These are phyloP conservation scores for Eucalyptus fibrosa DNA, from an alignment of 345 rosid species.

Conservation along the genomic window DNA sequence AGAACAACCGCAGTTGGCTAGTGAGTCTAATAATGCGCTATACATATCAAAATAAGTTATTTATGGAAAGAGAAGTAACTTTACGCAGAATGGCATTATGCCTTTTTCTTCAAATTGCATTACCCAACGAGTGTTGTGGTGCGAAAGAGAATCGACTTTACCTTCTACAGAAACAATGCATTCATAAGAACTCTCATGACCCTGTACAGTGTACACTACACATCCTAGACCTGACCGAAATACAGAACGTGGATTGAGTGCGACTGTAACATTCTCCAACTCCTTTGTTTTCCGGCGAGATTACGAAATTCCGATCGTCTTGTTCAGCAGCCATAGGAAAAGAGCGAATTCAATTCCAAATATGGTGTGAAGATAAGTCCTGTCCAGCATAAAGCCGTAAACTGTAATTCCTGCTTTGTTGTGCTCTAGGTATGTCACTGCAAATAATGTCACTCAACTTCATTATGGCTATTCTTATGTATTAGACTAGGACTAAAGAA, in stretches of 20 bases:
- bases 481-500: neutral
- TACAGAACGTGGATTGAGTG: neutral
- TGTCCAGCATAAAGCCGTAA: constrained; percentile 72
- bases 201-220: neutral
- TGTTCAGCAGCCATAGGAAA: constrained; percentile 85
- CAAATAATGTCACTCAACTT: neutral
- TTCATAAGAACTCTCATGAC: neutral
- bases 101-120: neutral
- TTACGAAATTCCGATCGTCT: constrained; percentile 46
- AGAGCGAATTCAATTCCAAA: constrained; percentile 74
- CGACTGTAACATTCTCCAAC: neutral
- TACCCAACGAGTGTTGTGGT: neutral
- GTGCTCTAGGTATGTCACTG: constrained; percentile 80
- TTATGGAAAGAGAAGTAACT: neutral
- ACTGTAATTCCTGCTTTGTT: constrained; percentile 85
- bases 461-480: neutral
- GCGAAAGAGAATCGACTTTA: neutral
- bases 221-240: neutral
- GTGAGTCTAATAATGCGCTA: neutral
- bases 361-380: constrained; percentile 77
- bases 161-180: neutral
- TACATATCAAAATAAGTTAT: neutral
- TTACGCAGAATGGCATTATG: neutral
- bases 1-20: neutral
- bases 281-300: neutral